Evolutionary conservation across 1,139 yeast genomes (phyloP), one percentile per base, ranked within the genome.

Genomic region (Hansenula sp.): DNA sequence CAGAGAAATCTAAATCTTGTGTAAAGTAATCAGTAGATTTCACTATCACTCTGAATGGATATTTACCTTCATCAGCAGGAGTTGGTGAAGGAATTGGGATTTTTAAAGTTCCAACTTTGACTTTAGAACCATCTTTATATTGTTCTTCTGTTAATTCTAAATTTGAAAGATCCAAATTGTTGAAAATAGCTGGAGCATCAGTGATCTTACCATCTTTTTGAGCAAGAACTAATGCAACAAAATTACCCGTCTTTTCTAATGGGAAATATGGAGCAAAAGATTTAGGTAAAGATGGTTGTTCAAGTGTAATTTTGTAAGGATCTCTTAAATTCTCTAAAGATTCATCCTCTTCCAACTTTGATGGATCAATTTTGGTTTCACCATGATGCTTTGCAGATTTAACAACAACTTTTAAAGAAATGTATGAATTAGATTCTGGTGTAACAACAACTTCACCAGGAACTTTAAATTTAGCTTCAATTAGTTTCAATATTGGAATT

Each of bases 391-490:
- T 66, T 16, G 89, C 79, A 2, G 95, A 85, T 54, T 82, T 80
- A 31, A 87, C 79, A 36, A 87, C 65, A 46, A 86, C 83, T 60
- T 88, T 88, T 32, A 94, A 53, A 24, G 80, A 79, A 46, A 94
- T 67, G 59, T 87, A 90, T 11, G 88, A 79, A 44, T 75, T 77
- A 2, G 97, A 77, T 36, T 67, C 62, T 28, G 97, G 95, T 3
- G 95, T 77, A 12, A 92, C 84, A 28, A 71, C 68, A 22, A 67
- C 62, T 66, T 90, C 97, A 29, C 97, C 98, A 4, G 96, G 95
- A 33, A 90, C 96, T 48, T 77, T 75, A 64, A 90, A 88, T 43
- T 75, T 78, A 35, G 95, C 82, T 40, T 77, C 78, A 33, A 89
- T 51, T 18, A 90, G 68, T 52, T 85, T 79, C 43, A 92, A 65